Evolutionary conservation across 139 green algal species (phyloP).

Genomic region (Chlamydomonas eustigma): DNA sequence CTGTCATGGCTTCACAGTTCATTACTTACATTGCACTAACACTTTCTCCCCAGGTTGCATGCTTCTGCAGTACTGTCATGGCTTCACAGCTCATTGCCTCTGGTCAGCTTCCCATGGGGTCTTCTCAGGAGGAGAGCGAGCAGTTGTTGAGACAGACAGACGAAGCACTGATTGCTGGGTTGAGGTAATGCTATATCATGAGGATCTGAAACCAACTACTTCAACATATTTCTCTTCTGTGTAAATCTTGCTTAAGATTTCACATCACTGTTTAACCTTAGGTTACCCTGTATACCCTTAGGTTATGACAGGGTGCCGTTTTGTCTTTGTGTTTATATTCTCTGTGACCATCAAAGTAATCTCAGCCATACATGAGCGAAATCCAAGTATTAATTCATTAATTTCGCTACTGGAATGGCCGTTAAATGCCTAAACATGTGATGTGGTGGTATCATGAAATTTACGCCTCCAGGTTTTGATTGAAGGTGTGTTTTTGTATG

Average conservation of each 20-base stretch:
- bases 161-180: conserved; percentile 42
- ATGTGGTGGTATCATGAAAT: background rate
- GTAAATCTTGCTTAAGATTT: background rate
- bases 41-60: conserved; percentile 80
- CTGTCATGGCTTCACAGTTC: too few species aligned
- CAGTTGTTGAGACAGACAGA: conserved; percentile 66
- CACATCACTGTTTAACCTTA: background rate
- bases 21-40: too few species aligned
- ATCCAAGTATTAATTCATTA: too few species aligned
- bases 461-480: background rate
- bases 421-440: too few species aligned
- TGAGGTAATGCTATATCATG: conserved; percentile 1
- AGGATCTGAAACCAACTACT: background rate
- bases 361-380: too few species aligned
- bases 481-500: background rate
- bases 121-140: conserved; percentile 47
- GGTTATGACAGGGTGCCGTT: too few species aligned
- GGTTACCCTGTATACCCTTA: background rate
- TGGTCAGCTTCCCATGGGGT: conserved; percentile 41
- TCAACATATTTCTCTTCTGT: background rate
- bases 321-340: too few species aligned
- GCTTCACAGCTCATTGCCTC: conserved; percentile 44
- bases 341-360: too few species aligned
- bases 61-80: conserved; percentile 63
- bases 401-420: too few species aligned